Conservation (phyloP, 768 basidiomycete genomes). For the Xerocomus spinulosus region DNA sequence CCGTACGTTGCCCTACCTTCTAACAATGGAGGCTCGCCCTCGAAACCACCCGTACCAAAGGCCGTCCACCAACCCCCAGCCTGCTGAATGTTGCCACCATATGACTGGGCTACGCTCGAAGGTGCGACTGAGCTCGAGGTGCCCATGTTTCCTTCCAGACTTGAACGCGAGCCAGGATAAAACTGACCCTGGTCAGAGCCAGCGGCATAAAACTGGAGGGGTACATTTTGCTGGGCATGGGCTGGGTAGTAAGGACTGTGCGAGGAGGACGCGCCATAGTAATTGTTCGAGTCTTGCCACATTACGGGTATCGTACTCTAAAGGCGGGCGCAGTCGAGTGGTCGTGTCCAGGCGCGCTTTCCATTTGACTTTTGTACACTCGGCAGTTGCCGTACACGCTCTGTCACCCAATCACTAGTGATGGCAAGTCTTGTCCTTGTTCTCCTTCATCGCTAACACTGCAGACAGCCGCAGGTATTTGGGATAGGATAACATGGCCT, state of each 20-base stretch:
- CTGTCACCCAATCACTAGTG: slow-evolving; percentile 7
- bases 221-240: slow-evolving; percentile 46
- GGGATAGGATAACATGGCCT: neutral
- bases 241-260: slow-evolving; percentile 54
- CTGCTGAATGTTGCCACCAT: slow-evolving; percentile 70
- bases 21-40: slow-evolving; percentile 92
- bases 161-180: slow-evolving; percentile 70
- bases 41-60: slow-evolving; percentile 91
- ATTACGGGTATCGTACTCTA: slow-evolving; percentile 33
- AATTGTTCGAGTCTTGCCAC: slow-evolving; percentile 69
- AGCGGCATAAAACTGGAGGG: slow-evolving; percentile 78
- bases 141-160: slow-evolving; percentile 66
- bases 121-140: slow-evolving; percentile 50
- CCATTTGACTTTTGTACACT: slow-evolving; percentile 2
- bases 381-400: slow-evolving; percentile 27
- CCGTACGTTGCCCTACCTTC: slow-evolving; percentile 57
- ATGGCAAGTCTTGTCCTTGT: slow-evolving; percentile 24
- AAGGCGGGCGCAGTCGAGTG: slow-evolving; percentile 1
- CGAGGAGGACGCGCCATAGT: slow-evolving; percentile 56
- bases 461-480: slow-evolving; percentile 60
- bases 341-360: slow-evolving; percentile 10
- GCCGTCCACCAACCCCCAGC: slow-evolving; percentile 90
- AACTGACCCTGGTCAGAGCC: slow-evolving; percentile 52
- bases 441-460: slow-evolving; percentile 11
- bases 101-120: slow-evolving; percentile 43